Conservation (phyloP, 768 basidiomycete species). For the Russula sp. region DNA sequence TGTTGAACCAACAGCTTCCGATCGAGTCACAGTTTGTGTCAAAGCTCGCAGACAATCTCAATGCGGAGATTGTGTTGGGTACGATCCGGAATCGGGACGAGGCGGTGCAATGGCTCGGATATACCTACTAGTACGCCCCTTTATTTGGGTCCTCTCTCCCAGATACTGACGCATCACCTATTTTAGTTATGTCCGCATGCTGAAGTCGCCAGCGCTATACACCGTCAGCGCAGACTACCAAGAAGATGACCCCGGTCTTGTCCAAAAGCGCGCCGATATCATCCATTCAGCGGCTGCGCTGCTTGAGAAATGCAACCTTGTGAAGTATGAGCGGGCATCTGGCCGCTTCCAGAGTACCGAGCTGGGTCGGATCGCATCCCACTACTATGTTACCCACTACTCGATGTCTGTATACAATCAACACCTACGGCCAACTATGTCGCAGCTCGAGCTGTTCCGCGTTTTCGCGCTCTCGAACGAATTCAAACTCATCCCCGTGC, state of each 20-base stretch:
- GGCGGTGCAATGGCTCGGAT: constrained; percentile 95
- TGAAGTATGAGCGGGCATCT: constrained; percentile 87
- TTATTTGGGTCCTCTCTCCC: constrained; percentile 3
- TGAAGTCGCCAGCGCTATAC: constrained; percentile 82
- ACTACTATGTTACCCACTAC: constrained; percentile 91
- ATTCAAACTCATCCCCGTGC: constrained; percentile 86
- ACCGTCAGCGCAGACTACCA: constrained; percentile 85
- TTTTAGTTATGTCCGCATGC: constrained; percentile 86
- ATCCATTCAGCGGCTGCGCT: constrained; percentile 88
- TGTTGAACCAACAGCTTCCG: constrained; percentile 95
- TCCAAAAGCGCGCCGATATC: constrained; percentile 94
- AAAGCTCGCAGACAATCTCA: constrained; percentile 90
- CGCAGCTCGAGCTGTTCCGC: constrained; percentile 83
- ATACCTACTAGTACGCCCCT: constrained; percentile 60
- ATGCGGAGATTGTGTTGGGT: constrained; percentile 94
- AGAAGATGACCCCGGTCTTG: constrained; percentile 71
- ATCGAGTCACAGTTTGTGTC: constrained; percentile 94
- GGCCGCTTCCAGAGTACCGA: constrained; percentile 92
- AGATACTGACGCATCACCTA: constrained; percentile 20
- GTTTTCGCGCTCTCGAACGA: constrained; percentile 95
- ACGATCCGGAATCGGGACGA: constrained; percentile 93
- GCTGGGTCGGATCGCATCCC: constrained; percentile 87
- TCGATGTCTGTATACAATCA: constrained; percentile 98
- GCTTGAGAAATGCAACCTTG: constrained; percentile 87
- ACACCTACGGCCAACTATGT: constrained; percentile 82